Conservation (phyloP, 345 rosid species). For the Heritiera littoralis region DNA sequence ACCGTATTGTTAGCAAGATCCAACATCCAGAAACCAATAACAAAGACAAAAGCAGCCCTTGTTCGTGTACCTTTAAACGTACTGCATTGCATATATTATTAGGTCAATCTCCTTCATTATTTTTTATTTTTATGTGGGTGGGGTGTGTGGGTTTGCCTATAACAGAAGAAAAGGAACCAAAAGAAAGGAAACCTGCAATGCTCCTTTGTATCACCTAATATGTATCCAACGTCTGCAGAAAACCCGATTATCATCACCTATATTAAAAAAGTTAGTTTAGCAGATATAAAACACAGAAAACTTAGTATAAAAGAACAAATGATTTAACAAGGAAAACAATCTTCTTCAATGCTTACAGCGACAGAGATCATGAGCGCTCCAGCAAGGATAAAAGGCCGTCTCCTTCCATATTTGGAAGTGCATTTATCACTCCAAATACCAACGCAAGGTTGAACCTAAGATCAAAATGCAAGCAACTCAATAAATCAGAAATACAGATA, state of each 20-base stretch:
- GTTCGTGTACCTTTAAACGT: slow-evolving; percentile 86
- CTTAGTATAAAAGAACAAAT: slow-evolving; percentile 10
- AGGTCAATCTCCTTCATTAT: background rate
- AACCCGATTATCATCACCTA: slow-evolving; percentile 96
- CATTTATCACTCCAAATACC: slow-evolving; percentile 99
- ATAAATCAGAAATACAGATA: background rate
- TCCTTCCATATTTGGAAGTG: slow-evolving; percentile 85
- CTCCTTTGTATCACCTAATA: slow-evolving; percentile 89
- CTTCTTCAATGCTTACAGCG: slow-evolving; percentile 63
- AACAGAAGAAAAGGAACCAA: slow-evolving; percentile 26
- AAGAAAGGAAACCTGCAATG: slow-evolving; percentile 70
- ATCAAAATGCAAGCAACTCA: slow-evolving; percentile 23
- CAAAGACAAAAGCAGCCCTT: slow-evolving; percentile 85
- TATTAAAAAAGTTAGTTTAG: slow-evolving; percentile 65
- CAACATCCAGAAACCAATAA: slow-evolving; percentile 95
- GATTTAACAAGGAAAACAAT: background rate
- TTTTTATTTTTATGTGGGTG: background rate
- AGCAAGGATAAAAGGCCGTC: slow-evolving; percentile 90
- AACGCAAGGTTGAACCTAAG: slow-evolving; percentile 97
- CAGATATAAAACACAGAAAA: slow-evolving; percentile 24
- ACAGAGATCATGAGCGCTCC: slow-evolving; percentile 84
- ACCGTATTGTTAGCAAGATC: slow-evolving; percentile 98
- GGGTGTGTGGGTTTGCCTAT: background rate
- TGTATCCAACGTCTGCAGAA: slow-evolving; percentile 98
- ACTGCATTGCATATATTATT: slow-evolving; percentile 47